Evolutionary conservation across 345 rosid genomes (phyloP), one percentile per base, ranked within the genome.

Genomic region (Hevea brasiliensis): DNA sequence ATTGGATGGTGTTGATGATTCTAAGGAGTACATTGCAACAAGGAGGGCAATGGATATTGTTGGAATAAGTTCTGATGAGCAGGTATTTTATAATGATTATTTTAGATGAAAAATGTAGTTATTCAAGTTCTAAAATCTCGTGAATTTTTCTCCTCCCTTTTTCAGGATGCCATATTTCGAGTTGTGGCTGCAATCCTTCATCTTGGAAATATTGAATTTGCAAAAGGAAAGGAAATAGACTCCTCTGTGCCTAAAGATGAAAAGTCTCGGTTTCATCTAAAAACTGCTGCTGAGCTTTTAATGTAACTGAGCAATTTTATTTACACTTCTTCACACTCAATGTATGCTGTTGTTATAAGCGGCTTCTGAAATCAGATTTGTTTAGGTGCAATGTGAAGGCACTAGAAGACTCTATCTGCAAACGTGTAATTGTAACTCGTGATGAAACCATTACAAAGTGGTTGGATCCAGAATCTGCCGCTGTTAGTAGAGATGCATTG

Each of bases 381-480:
- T 76, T 68, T 79, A 93, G 99, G 98, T 95, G 98, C 73, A 89
- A 95, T 87, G 87, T 61, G 61, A 90, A 88, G 83, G 87, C 89
- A 45, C 86, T 95, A 12, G 99, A 93, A 90, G 98, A 92, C 88
- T 92, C 98, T 80, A 87, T 95, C 37, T 95, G 99, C 84, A 92
- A 95, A 70, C 99, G 97, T 73, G 93, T 91, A 42, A 95, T 95
- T 80, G 98, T 82, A 76, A 95, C 99, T 47, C 99, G 98, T 74
- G 99, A 95, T 79, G 99, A 95, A 81, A 92, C 94, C 75, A 95
- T 95, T 78, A 89, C 97, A 69, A 95, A 95, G 84, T 89, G 92
- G 86, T 87, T 95, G 74, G 98, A 95, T 85, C 98, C 99, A 54
- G 92, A 84, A 76, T 81, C 96, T 68, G 99, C 99, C 35, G 89